Base-by-base conservation (phyloP, 257 asterid genomes). In the Forsythia viridissima region DNA sequence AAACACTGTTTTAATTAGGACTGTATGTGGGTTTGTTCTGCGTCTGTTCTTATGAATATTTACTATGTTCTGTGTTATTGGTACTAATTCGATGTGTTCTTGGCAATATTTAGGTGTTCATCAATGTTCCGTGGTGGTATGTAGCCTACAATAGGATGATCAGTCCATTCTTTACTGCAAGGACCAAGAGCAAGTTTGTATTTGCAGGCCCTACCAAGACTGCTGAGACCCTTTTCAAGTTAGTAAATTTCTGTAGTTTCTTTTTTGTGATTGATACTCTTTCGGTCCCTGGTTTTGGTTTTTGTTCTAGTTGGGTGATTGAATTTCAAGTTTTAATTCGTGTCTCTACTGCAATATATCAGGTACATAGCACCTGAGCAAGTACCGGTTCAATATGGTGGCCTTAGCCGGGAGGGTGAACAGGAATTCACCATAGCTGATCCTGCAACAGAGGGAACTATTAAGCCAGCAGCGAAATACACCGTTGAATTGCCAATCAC, bases 91-190 rank as follows among this genome's bases (percentile, higher is more conserved):
- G 63, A 12, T 1, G 5, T 63, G 11, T 55, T 48, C 76, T 78
- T 72, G 65, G 34, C 76, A 71, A 66, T 69, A 70, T 21, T 46
- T 78, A 91, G 97, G 91, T 92, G 84, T 92, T 89, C 87, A 80
- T 92, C 87, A 92, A 92, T 87, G 96, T 92, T 20, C 96, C 97
- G 16, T 92, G 97, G 97, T 92, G 97, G 97, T 92, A 90, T 74
- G 88, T 90, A 79, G 93, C 94, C 73, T 90, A 87, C 90, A 89
- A 90, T 41, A 89, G 91, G 84, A 88, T 89, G 97, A 92, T 89
- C 41, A 92, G 94, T 82, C 92, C 94, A 34, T 86, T 92, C 87
- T 84, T 92, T 86, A 88, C 97, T 6, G 90, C 86, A 68, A 89
- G 97, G 79, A 92, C 96, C 72, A 90, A 92, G 90, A 92, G 97